phyloP scores from a whole-genome alignment of 2,329 filamentous ascomycete genomes.

The Metarhizium brunneum region DNA sequence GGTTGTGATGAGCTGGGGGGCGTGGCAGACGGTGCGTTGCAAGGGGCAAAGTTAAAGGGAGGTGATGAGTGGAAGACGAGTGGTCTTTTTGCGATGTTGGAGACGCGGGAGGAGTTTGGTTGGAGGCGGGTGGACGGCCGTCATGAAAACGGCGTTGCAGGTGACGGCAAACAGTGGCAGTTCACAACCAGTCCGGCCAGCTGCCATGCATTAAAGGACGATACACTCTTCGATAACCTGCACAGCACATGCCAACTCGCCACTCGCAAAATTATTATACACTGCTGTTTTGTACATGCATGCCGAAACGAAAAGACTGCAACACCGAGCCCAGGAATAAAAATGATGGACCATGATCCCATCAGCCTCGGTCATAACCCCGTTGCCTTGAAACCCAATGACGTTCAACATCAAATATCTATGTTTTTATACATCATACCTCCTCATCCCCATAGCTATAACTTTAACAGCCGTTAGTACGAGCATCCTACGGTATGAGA shows the following conservation, averaged over 20 bases:
- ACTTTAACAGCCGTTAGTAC: background rate
- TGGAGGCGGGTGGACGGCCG: background rate
- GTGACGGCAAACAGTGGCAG: background rate
- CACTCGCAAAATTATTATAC: background rate
- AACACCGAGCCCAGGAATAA: too few species aligned
- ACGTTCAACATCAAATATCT: too few species aligned
- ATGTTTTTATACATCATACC: conserved; percentile 16
- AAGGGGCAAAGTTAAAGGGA: background rate
- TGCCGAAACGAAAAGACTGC: too few species aligned
- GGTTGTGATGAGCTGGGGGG: background rate
- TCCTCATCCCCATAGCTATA: conserved; percentile 30
- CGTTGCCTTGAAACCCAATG: too few species aligned
- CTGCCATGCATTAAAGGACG: background rate
- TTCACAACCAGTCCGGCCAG: background rate
- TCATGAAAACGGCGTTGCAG: background rate
- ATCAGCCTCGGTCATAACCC: too few species aligned
- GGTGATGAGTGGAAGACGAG: too few species aligned
- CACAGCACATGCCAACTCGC: background rate
- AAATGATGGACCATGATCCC: too few species aligned
- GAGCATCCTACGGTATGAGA: background rate
- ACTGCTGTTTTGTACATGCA: background rate
- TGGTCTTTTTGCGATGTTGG: background rate
- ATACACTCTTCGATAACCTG: background rate
- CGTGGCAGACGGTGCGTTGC: background rate
- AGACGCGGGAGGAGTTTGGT: background rate